Conservation (phyloP, 495 filamentous ascomycete genomes). For the Sordaria brevicollis region DNA sequence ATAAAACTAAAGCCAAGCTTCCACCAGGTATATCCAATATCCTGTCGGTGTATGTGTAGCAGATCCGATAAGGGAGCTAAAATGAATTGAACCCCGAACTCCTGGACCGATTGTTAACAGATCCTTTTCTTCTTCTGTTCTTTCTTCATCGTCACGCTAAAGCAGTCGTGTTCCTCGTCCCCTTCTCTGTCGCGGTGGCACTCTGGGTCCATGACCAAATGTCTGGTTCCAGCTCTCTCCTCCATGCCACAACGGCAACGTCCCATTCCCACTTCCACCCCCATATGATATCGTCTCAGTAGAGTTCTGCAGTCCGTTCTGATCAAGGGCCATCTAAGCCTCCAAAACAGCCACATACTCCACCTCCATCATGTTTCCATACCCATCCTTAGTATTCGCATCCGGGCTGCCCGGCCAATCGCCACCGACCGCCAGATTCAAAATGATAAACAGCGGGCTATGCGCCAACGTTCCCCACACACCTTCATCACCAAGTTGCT, state of each 20-base stretch:
- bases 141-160: neutral
- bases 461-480: conserved; percentile 37
- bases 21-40: too few relatives aligned
- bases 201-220: neutral
- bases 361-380: conserved; percentile 42
- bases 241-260: neutral
- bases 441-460: conserved; percentile 34
- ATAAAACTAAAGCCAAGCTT: too few relatives aligned
- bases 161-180: neutral
- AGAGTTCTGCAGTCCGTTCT: neutral
- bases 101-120: too few relatives aligned
- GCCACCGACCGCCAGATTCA: conserved; percentile 43
- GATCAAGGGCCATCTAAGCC: neutral
- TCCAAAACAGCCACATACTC: conserved; percentile 33
- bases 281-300: neutral
- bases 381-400: conserved; percentile 28
- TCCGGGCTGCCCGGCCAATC: conserved; percentile 28
- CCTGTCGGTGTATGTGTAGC: too few relatives aligned
- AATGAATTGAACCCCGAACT: too few relatives aligned
- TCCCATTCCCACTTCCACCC: neutral
- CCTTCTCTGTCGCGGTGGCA: too few relatives aligned
- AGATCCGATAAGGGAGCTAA: too few relatives aligned
- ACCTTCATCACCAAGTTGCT: conserved; percentile 29
- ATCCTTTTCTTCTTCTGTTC: neutral
- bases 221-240: neutral